Conservation (phyloP, 306 rosid species). For the Corylus avellana region DNA sequence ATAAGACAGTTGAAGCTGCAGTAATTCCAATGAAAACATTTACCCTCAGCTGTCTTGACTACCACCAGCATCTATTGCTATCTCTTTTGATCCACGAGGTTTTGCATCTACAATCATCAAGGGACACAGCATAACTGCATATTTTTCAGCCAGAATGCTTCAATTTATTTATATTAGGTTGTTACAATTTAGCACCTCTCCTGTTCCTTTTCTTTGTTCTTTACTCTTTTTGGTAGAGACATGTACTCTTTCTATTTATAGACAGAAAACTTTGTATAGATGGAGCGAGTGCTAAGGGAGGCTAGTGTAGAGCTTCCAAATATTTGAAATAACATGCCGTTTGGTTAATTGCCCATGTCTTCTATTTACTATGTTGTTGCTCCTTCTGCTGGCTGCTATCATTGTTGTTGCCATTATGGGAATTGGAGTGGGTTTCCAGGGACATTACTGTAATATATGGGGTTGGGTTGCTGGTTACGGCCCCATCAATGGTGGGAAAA, state of each 20-base stretch:
- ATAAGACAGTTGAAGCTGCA: constrained; percentile 26
- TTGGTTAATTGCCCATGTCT: not conserved
- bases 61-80: constrained; percentile 26
- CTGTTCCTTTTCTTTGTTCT: not conserved
- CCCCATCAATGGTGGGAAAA: no score
- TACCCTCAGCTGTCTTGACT: constrained; percentile 30
- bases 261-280: constrained; percentile 34
- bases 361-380: not conserved
- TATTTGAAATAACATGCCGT: not conserved
- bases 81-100: constrained; percentile 36
- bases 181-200: constrained; percentile 22
- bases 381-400: not conserved
- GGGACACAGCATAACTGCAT: constrained; percentile 32
- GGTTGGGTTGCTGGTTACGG: no score
- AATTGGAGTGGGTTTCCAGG: not conserved
- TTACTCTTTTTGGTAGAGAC: constrained; percentile 11
- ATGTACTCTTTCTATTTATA: constrained; percentile 12
- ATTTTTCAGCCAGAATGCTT: constrained; percentile 39
- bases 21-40: constrained; percentile 8
- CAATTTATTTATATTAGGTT: constrained; percentile 25
- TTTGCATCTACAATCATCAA: constrained; percentile 25
- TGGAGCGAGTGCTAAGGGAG: constrained; percentile 29
- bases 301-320: not conserved
- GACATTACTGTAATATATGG: not conserved
- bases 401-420: not conserved